These are phyloP conservation scores for Jaapia argillacea DNA, from an alignment of 768 basidiomycete species.

Conservation along the genomic window DNA sequence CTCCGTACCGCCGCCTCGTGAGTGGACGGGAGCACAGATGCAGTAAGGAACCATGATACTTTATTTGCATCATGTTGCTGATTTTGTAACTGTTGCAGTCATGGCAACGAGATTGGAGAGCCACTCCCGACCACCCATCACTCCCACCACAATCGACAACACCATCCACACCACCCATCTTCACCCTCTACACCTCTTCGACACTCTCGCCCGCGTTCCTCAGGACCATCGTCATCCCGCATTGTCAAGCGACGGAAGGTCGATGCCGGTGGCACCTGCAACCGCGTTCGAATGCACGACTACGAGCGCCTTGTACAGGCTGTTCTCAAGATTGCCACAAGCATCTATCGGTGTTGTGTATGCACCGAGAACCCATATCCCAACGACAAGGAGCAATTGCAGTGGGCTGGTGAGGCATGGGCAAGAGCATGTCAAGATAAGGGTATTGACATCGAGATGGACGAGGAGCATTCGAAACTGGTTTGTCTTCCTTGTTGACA, in stretches of 20 bases:
- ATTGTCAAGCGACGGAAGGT: background rate
- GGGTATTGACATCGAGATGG: conserved; percentile 3
- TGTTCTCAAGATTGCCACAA: background rate
- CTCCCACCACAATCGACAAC: too few relatives aligned
- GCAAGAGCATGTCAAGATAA: conserved; percentile 6
- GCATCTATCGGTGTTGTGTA: conserved; percentile 1
- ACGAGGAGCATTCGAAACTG: conserved; percentile 11
- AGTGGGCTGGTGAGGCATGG: conserved; percentile 11
- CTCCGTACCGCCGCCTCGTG: too few relatives aligned
- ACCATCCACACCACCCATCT: background rate
- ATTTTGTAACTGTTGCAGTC: too few relatives aligned
- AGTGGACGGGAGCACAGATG: too few relatives aligned
- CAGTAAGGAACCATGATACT: too few relatives aligned
- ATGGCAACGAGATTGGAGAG: too few relatives aligned
- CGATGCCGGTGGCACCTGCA: background rate
- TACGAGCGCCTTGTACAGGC: background rate
- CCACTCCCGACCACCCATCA: too few relatives aligned
- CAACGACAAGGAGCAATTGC: conserved; percentile 6
- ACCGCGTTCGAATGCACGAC: background rate
- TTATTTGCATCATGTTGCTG: too few relatives aligned
- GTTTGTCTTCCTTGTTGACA: conserved; percentile 3
- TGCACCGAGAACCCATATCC: conserved; percentile 14
- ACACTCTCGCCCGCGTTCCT: background rate
- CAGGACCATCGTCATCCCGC: background rate
- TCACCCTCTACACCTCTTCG: background rate